phyloP scores from a whole-genome alignment of 495 filamentous ascomycete species.

The Podospora pseudocomata region DNA sequence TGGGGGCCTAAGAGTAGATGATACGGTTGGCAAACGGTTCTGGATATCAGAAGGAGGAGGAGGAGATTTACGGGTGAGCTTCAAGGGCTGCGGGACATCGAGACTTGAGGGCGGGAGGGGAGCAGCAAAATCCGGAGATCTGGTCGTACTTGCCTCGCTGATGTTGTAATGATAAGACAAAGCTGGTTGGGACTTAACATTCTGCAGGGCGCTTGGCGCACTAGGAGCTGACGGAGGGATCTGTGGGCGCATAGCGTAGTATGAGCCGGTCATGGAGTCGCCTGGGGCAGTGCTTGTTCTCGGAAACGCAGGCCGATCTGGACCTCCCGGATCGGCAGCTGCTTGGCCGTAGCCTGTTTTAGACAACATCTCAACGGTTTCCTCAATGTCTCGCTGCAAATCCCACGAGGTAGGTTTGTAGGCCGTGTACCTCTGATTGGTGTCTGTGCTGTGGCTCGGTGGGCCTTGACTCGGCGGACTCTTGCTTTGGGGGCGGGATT shows the following conservation, averaged over 20 bases:
- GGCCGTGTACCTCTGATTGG: slow-evolving; percentile 15
- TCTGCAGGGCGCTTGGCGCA: slow-evolving; percentile 9
- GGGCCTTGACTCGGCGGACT: slow-evolving; percentile 5
- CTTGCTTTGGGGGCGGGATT: slow-evolving; percentile 17
- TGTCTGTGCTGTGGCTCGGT: slow-evolving; percentile 14
- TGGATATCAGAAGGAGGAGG: background rate
- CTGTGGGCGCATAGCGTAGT: slow-evolving; percentile 21
- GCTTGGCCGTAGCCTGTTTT: slow-evolving; percentile 11
- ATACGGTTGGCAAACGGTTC: slow-evolving; percentile 3
- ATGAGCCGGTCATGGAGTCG: slow-evolving; percentile 30
- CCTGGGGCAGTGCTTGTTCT: slow-evolving; percentile 31
- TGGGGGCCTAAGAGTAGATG: background rate
- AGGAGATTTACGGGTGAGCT: slow-evolving; percentile 18
- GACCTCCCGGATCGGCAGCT: background rate
- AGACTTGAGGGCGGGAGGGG: slow-evolving; percentile 15
- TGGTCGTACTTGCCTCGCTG: background rate
- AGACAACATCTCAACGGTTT: slow-evolving; percentile 20
- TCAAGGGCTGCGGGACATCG: slow-evolving; percentile 24
- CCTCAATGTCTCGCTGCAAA: slow-evolving; percentile 18
- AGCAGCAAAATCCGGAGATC: slow-evolving; percentile 6
- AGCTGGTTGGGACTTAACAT: slow-evolving; percentile 7
- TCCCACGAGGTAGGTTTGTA: slow-evolving; percentile 20
- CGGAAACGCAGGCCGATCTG: slow-evolving; percentile 11
- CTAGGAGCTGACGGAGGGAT: slow-evolving; percentile 13
- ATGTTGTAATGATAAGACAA: background rate